These are phyloP conservation scores for Rhodosporidiobolus odoratus DNA, from an alignment of 768 basidiomycete genomes.

Conservation along the genomic window DNA sequence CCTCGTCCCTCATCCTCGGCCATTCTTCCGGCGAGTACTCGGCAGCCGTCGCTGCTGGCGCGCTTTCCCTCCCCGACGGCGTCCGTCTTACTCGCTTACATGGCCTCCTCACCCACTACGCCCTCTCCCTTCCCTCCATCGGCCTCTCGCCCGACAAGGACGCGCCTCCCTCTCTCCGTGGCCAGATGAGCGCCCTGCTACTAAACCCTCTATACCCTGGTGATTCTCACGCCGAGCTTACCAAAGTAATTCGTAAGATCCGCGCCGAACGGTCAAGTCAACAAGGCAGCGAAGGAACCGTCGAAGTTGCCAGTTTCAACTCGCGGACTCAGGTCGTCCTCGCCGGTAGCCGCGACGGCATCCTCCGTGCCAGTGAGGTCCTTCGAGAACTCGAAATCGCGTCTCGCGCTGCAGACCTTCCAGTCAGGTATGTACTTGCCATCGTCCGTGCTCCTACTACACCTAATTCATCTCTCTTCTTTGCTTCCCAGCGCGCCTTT, in stretches of 20 bases:
- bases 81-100: constrained; percentile 42
- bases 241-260: constrained; percentile 29
- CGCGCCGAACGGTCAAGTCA: constrained; percentile 1
- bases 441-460: no score
- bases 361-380: constrained; percentile 38
- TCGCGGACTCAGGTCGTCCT: constrained; percentile 41
- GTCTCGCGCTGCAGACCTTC: constrained; percentile 40
- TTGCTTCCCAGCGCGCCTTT: constrained; percentile 42
- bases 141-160: constrained; percentile 36
- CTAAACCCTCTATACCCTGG: constrained; percentile 40
- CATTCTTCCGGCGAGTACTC: constrained; percentile 43
- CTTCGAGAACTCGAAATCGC: constrained; percentile 39
- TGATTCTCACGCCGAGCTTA: constrained; percentile 36
- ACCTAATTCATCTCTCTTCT: neutral
- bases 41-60: constrained; percentile 41
- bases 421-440: constrained; percentile 33
- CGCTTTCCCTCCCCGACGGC: constrained; percentile 39
- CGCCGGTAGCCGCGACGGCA: constrained; percentile 40
- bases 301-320: constrained; percentile 44
- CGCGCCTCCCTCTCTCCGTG: constrained; percentile 30
- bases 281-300: constrained; percentile 32
- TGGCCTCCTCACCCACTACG: constrained; percentile 40
- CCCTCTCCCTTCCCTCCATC: constrained; percentile 39
- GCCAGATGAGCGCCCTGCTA: constrained; percentile 42
- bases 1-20: constrained; percentile 36